phyloP scores from a whole-genome alignment of 257 asterid genomes.

The Ehretia macrophylla region DNA sequence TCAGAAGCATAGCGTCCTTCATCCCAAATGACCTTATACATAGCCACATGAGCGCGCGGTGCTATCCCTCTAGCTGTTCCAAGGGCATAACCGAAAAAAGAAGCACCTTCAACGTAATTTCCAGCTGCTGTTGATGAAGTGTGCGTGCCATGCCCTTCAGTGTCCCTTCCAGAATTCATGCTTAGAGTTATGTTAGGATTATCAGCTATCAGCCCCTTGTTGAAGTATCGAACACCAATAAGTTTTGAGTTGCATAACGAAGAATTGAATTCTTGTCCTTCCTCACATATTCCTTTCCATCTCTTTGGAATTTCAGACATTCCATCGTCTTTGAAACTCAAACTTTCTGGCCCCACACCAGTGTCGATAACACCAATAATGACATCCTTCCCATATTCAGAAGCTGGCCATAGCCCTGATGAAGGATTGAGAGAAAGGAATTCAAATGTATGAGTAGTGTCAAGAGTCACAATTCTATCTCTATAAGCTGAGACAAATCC shows the following conservation, averaged over 20 bases:
- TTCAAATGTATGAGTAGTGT: conserved; percentile 47
- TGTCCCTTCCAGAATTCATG: conserved; percentile 39
- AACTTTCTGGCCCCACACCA: conserved; percentile 23
- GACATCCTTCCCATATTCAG: conserved; percentile 35
- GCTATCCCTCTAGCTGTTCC: conserved; percentile 50
- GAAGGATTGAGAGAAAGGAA: conserved; percentile 36
- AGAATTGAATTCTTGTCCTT: conserved; percentile 36
- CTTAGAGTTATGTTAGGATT: conserved; percentile 19
- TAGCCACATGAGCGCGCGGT: conserved; percentile 41
- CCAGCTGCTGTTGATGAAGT: conserved; percentile 43
- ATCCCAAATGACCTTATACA: conserved; percentile 25
- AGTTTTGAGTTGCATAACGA: conserved; percentile 37
- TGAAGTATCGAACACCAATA: conserved; percentile 41
- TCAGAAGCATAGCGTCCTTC: conserved; percentile 37
- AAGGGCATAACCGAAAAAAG: conserved; percentile 37
- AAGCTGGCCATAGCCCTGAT: conserved; percentile 48
- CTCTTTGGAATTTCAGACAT: conserved; percentile 33
- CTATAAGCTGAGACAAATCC: conserved; percentile 40
- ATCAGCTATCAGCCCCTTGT: conserved; percentile 33
- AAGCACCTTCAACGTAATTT: conserved; percentile 33
- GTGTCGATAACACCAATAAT: conserved; percentile 27
- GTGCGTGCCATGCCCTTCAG: conserved; percentile 47
- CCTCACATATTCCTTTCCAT: conserved; percentile 47
- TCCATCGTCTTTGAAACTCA: conserved; percentile 39
- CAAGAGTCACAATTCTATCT: conserved; percentile 27